Base-by-base conservation (phyloP, 2,329 filamentous ascomycete genomes). In the Trichoderma cornu-damae region DNA sequence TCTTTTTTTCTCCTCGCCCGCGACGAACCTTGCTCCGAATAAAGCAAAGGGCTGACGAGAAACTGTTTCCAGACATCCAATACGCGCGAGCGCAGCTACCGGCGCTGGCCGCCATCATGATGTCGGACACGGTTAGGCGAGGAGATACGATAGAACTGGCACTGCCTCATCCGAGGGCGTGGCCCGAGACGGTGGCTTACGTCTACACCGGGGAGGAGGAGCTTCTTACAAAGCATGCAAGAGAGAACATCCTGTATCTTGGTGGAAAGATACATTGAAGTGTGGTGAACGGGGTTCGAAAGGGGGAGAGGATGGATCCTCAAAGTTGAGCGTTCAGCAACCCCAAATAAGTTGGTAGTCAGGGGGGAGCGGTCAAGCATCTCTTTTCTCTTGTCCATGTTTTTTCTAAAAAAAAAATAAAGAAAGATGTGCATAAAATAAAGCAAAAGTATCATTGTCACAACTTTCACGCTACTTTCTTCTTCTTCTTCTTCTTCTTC, bases 81-180 rank as follows among this genome's bases (percentile, higher is more conserved):
- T 69, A 70, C 40, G 70, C 70, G n/a, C 63, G 69, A 52, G 61
- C 60, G 12, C 64, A 67, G 38, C 72, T 85, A 3, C 83, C 82
- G 2, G 75, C 81, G 0, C 68, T 85, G 5, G 80, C 77, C 0
- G 74, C 78, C 1, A 69, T 85, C 46, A 77, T 86, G 61, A 70
- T 79, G 32, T 83, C 80, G 0, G 75, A 78, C 4, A 73, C 79
- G 62, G 73, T 85, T 20, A 69, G 70, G 12, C 72, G 73, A 22
- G 77, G 80, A 26, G 82, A 85, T 62, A 70, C 72, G 2, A 72
- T 86, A 51, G 81, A 85, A 61, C 70, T 86, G 8, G 82, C 82
- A 0, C 61, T 86, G 55, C 83, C 83, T 1, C 73, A 79, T 57
- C 82, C 83, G 1, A 75, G 77, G 50, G 77, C 72, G 6, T 86